Base-by-base conservation (phyloP, 371 early-diverging fungal species). In the Rhizomucor pusillus region DNA sequence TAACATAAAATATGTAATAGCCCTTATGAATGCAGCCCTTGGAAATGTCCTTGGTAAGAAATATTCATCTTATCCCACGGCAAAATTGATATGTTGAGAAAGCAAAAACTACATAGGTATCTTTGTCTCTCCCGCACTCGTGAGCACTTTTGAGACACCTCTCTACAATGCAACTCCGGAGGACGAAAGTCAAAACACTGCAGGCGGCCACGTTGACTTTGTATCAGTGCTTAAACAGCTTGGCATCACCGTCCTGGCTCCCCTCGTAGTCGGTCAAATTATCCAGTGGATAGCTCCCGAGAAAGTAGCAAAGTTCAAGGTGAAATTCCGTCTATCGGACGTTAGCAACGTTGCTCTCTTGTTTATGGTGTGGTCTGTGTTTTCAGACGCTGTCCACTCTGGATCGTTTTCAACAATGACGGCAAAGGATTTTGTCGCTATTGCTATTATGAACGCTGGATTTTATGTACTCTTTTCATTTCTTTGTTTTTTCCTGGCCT, bases 361-460 rank as follows among this genome's bases (percentile, higher is more conserved):
- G 59, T 71, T 85, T 43, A 77, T 90, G 54, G 88, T 90, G 11
- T 89, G 86, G 87, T 79, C 80, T 20, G 85, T 87, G 7, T 90
- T 88, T 57, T 85, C 85, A 54, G 88, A 90, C 65, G 85, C 88
- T 1, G 84, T 90, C 41, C 52, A 79, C 50, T 68, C 81, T 35
- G 65, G 83, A 14, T 79, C 84, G 1, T 82, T 77, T 50, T 54
- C 74, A 1, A 59, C 72, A 14, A 75, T 85, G 11, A 61, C 69
- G 6, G 71, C 84, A 0, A 79, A 74, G 4, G 83, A 81, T 49
- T 70, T 86, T 40, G 64, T 82, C 39, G 80, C 81, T 11, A 68
- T 87, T 16, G 77, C 80, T 22, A 64, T 80, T 12, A 63, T 87
- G 35, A 77, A 75, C 50, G 74, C 78, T 6, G 61, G 66, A 10